These are phyloP conservation scores for Elsinoe arachidis DNA, from an alignment of 2,329 filamentous ascomycete genomes.

Conservation along the genomic window DNA sequence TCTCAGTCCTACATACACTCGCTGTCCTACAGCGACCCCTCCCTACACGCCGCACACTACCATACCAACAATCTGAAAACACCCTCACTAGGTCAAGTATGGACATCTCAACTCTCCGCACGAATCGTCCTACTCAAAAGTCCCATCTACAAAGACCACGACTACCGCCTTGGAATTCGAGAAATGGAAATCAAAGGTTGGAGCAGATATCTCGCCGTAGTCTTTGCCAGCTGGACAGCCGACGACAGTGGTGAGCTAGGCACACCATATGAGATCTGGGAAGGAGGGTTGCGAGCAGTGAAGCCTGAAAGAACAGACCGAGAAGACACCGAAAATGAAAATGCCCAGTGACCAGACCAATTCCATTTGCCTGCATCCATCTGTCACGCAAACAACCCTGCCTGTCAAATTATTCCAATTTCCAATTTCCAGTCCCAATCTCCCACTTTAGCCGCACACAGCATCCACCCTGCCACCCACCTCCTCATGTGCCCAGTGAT, in stretches of 20 bases:
- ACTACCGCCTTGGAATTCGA: conserved; percentile 33
- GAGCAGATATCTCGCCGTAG: conserved; percentile 75
- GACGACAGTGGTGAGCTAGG: conserved; percentile 42
- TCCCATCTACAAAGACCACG: conserved; percentile 40
- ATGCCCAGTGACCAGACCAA: neutral
- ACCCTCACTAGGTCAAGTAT: conserved; percentile 77
- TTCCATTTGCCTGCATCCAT: no score
- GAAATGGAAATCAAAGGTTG: conserved; percentile 48
- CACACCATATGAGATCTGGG: conserved; percentile 67
- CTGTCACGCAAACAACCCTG: no score
- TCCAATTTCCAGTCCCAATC: no score
- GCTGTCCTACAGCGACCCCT: conserved; percentile 6
- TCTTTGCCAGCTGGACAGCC: conserved; percentile 71
- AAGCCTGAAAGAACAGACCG: neutral
- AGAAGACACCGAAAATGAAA: neutral
- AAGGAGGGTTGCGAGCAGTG: conserved; percentile 44
- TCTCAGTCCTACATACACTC: conserved; percentile 15
- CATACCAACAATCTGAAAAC: conserved; percentile 56
- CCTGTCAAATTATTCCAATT: no score
- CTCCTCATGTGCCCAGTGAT: no score
- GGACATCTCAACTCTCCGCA: conserved; percentile 80
- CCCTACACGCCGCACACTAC: conserved; percentile 17
- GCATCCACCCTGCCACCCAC: no score
- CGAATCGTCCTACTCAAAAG: conserved; percentile 73
- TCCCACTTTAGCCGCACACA: no score